Evolutionary conservation across 1,284 basidiomycete genomes (phyloP).

Genomic region (Pseudozyma tsukubaensis): DNA sequence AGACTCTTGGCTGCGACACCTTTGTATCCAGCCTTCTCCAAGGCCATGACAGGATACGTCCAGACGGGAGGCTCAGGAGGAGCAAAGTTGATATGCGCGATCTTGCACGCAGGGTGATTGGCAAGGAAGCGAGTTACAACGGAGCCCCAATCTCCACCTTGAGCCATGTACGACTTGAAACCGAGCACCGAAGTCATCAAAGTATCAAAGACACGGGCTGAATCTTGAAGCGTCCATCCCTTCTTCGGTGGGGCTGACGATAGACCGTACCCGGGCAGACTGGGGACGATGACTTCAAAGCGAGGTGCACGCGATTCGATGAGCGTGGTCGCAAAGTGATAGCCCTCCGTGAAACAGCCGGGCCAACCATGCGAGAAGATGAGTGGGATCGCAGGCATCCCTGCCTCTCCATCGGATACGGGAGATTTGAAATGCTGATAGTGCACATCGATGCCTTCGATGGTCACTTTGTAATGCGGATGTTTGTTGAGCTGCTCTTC

Average conservation of each 20-base stretch:
- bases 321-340: constrained; percentile 38
- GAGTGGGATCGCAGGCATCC: constrained; percentile 49
- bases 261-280: constrained; percentile 55
- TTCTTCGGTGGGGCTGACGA: constrained; percentile 43
- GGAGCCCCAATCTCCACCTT: constrained; percentile 62
- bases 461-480: constrained; percentile 47
- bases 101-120: constrained; percentile 48
- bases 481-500: constrained; percentile 41
- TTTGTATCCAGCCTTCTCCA: constrained; percentile 24
- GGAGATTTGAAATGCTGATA: constrained; percentile 48
- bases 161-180: constrained; percentile 51
- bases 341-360: constrained; percentile 52
- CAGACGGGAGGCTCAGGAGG: constrained; percentile 42
- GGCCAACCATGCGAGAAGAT: constrained; percentile 63
- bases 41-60: constrained; percentile 25
- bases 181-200: constrained; percentile 57
- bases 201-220: constrained; percentile 49
- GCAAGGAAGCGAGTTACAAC: constrained; percentile 51
- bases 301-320: constrained; percentile 30
- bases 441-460: constrained; percentile 56
- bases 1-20: constrained; percentile 11
- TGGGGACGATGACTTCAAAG: constrained; percentile 62
- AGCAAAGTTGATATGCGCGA: constrained; percentile 54
- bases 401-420: constrained; percentile 18
- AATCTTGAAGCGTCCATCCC: constrained; percentile 48